Evolutionary conservation across 23 red algal genomes (phyloP).

Genomic region (Gracilaria gracilis): DNA sequence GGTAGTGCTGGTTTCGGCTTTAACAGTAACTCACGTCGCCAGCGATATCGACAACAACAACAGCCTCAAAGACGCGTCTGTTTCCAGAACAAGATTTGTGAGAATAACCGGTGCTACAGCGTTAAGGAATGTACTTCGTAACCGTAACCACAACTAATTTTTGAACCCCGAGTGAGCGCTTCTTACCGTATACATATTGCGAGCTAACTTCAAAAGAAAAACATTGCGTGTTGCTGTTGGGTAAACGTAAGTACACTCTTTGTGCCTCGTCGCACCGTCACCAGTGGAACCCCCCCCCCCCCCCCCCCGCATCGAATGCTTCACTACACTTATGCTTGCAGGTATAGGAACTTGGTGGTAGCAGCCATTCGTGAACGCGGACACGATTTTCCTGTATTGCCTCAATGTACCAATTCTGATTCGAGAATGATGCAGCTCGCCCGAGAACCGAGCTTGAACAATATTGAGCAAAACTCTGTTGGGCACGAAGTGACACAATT

Average conservation of each 20-base stretch:
- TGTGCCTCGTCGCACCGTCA: too few relatives aligned
- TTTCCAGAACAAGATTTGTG: conserved; percentile 74
- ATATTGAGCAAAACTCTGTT: too few relatives aligned
- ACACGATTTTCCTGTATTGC: too few relatives aligned
- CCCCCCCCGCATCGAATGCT: too few relatives aligned
- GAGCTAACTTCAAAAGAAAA: conserved; percentile 8
- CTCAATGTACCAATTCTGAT: too few relatives aligned
- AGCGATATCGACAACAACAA: conserved; percentile 16
- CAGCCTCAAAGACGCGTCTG: conserved; percentile 54
- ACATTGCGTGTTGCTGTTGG: not conserved
- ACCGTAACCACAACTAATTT: not conserved
- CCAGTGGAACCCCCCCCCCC: too few relatives aligned
- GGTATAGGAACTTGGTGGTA: too few relatives aligned
- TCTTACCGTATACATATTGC: not conserved
- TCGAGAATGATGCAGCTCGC: too few relatives aligned
- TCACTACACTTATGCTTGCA: too few relatives aligned
- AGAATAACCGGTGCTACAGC: conserved; percentile 66
- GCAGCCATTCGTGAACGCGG: too few relatives aligned
- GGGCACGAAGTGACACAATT: too few relatives aligned
- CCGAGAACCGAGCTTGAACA: too few relatives aligned
- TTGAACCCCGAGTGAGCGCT: not conserved
- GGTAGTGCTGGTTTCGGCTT: conserved; percentile 32
- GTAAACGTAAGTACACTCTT: not conserved
- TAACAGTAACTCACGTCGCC: not conserved
- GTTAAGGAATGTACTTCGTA: conserved; percentile 70